These are phyloP conservation scores for Raphanus sativus DNA, from an alignment of 345 rosid genomes.

Conservation along the genomic window DNA sequence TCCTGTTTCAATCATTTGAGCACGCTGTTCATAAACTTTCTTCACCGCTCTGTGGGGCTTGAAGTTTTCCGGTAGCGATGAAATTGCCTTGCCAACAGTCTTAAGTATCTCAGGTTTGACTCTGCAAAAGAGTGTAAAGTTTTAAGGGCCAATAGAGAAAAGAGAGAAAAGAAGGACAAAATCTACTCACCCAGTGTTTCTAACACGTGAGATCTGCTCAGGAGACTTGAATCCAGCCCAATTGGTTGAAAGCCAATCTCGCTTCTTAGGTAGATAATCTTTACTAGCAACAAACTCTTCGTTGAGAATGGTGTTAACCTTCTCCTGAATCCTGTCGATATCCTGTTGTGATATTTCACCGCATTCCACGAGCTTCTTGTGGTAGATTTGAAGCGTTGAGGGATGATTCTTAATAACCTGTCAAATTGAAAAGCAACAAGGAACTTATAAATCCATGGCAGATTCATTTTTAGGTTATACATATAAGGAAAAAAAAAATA, in stretches of 20 bases:
- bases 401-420: conserved; percentile 61
- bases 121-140: conserved; percentile 42
- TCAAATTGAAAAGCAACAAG: too few species aligned
- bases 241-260: conserved; percentile 85
- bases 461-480: too few species aligned
- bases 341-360: conserved; percentile 63
- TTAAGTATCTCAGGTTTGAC: conserved; percentile 84
- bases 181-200: conserved; percentile 68
- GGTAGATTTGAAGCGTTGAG: conserved; percentile 68
- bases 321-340: conserved; percentile 54
- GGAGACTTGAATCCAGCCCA: conserved; percentile 86
- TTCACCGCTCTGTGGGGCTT: conserved; percentile 79
- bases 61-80: conserved; percentile 63
- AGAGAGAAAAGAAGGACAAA: not conserved
- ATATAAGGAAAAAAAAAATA: too few species aligned
- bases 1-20: conserved; percentile 73
- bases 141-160: not conserved
- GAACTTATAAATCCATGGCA: too few species aligned
- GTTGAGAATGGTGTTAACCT: conserved; percentile 64
- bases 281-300: conserved; percentile 73
- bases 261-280: conserved; percentile 63
- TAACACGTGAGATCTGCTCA: conserved; percentile 70
- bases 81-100: conserved; percentile 75
- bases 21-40: conserved; percentile 75
- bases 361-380: conserved; percentile 59